Base-by-base conservation (phyloP, 148 eudicot genomes). In the Tetragonia tetragonoides region DNA sequence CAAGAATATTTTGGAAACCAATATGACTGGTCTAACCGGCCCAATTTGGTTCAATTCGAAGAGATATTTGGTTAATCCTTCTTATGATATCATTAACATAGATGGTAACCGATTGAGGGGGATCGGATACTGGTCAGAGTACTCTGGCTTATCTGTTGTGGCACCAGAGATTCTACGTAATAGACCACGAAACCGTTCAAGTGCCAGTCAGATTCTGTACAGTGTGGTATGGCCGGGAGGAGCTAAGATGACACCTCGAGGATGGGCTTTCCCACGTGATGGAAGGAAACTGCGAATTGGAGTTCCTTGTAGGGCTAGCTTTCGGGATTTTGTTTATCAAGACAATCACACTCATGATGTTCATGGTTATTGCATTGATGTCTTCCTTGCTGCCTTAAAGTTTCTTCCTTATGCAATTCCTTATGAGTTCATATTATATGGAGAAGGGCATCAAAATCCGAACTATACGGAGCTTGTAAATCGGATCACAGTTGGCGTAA, bases 121-220 rank as follows among this genome's bases (percentile, higher is more conserved):
- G 38, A 78, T 86, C 44, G 91, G 91, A 40, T 88, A 88, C 79
- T 88, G 90, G 90, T 86, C 90, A 24, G 82, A 88, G 46, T 49
- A 86, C 62, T 88, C 88, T 16, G 87, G 89, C 1, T 66, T 88
- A 20, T 86, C 91, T 23, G 75, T 78, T 76, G 75, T 82, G 66
- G 76, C 84, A 16, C 91, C 91, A 5, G 83, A 88, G 42, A 66
- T 42, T 56, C 87, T 81, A 41, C 79, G 75, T 53, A 23, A n/a
- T 11, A 69, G 68, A 56, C 84, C 81, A 5, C 70, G 73, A 24
- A 88, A 84, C 76, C 82, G 51, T 76, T 80, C 88, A 9, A 65
- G 57, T 39, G 73, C 81, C 2, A 80, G 84, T 65, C 87, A 86
- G 57, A 68, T 74, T 53, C 76, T 88, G 12, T 6, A 57, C 23